Evolutionary conservation across 2,329 filamentous ascomycete species (phyloP).

Genomic region (Rasamsonia emersonii): DNA sequence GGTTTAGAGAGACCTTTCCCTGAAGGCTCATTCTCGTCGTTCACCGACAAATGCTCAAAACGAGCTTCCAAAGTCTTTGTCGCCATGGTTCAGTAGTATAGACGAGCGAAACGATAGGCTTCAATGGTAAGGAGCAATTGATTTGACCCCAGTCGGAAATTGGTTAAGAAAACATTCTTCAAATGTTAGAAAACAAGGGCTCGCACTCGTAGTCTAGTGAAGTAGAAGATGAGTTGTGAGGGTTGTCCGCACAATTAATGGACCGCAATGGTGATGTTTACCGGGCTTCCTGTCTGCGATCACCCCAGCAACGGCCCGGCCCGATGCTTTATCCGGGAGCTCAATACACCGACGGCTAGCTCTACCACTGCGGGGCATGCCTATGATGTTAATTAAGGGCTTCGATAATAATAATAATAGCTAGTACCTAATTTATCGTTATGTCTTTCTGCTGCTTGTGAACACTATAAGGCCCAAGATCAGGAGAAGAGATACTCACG

Average conservation of each 20-base stretch:
- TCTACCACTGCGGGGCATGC: no score
- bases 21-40: slow-evolving; percentile 70
- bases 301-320: slow-evolving; percentile 22
- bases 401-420: no score
- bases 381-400: no score
- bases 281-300: slow-evolving; percentile 5
- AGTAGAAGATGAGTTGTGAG: slow-evolving; percentile 2
- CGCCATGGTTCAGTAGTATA: slow-evolving; percentile 48
- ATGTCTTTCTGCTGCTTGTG: no score
- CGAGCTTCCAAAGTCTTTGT: slow-evolving; percentile 72
- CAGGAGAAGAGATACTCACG: no score
- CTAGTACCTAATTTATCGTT: no score
- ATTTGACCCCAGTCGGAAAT: slow-evolving; percentile 1
- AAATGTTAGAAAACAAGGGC: no score
- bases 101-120: slow-evolving; percentile 6
- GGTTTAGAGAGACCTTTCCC: slow-evolving; percentile 57
- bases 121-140: no score
- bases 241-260: neutral
- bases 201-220: no score
- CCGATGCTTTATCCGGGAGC: slow-evolving; percentile 25
- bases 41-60: slow-evolving; percentile 82
- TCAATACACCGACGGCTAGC: no score
- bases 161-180: slow-evolving; percentile 7
- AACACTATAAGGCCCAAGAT: no score
- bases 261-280: slow-evolving; percentile 6